Conservation (phyloP, 2,329 filamentous ascomycete genomes). For the Sclerotinia spermophila region DNA sequence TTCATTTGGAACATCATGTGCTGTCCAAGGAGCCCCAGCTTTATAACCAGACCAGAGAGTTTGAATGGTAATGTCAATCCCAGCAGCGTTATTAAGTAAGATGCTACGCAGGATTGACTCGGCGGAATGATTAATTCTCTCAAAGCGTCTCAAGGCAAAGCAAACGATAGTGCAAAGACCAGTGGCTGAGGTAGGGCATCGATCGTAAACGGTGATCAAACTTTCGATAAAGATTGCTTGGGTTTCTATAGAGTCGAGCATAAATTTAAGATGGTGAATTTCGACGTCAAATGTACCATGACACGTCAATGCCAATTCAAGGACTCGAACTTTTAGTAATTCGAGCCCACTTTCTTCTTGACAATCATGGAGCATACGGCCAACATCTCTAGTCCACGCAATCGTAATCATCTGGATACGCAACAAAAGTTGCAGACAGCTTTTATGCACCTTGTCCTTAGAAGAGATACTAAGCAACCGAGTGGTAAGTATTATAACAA, state of each 20-base stretch:
- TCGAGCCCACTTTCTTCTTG: slow-evolving; percentile 33
- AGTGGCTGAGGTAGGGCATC: slow-evolving; percentile 38
- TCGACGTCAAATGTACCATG: slow-evolving; percentile 46
- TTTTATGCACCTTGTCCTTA: slow-evolving; percentile 24
- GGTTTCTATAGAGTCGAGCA: slow-evolving; percentile 33
- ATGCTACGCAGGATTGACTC: slow-evolving; percentile 24
- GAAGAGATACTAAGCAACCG: slow-evolving; percentile 43
- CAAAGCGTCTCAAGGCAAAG: slow-evolving; percentile 14
- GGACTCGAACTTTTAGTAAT: slow-evolving; percentile 37
- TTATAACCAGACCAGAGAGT: slow-evolving; percentile 35
- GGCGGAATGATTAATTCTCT: slow-evolving; percentile 23
- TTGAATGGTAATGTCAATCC: slow-evolving; percentile 32
- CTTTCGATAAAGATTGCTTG: slow-evolving; percentile 40
- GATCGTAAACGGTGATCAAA: slow-evolving; percentile 40
- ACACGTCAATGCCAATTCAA: slow-evolving; percentile 44
- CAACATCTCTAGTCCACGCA: slow-evolving; percentile 39
- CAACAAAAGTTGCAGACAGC: slow-evolving; percentile 37
- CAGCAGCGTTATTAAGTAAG: neutral
- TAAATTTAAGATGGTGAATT: slow-evolving; percentile 26
- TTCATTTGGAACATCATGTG: slow-evolving; percentile 30
- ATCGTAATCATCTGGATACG: slow-evolving; percentile 38
- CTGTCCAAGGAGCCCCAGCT: slow-evolving; percentile 29
- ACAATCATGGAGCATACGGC: slow-evolving; percentile 20
- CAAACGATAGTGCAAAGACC: neutral
- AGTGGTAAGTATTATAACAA: slow-evolving; percentile 42